Base-by-base conservation (phyloP, 2,329 filamentous ascomycete genomes). In the Atkinsonella hypoxylon region DNA sequence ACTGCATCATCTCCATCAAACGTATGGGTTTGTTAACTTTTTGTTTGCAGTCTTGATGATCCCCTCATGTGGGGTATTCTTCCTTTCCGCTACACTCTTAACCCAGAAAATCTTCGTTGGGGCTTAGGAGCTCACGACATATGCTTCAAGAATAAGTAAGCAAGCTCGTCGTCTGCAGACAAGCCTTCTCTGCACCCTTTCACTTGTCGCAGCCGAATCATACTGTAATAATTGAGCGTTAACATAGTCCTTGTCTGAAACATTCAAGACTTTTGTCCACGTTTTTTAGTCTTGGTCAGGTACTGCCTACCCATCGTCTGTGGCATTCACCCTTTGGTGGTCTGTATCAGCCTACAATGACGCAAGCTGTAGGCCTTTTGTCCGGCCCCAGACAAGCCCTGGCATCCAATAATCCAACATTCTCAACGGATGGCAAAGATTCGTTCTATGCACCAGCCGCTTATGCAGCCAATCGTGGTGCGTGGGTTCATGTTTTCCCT, bases 401-500 rank as follows among this genome's bases (percentile, higher is more conserved):
- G 70, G 76, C 71, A 51, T 72, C 65, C 11, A 61, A 64, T 30
- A 55, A 62, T 7, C 59, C 71, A 7, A 71, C 70, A 40, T 89
- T 82, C 68, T 81, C 79, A 5, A 89, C 87, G 3, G 82, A 77
- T 51, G 82, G 81, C 42, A 58, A 60, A 15, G 86, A 91, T 66
- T 69, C 67, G 38, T 86, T 88, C 63, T 72, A 77, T 0, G 78
- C 87, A 0, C 89, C 89, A 1, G 83, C 88, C 1, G 78, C 82
- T 45, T 90, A 86, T 64, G 66, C 79, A 2, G 76, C 70, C 55
- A 83, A 89, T 59, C 81, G 80, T 44, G 78, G 87, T 65, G 80
- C 81, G 43, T 98, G 93, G 93, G 74, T 98, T 4, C 93, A 98
- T 67, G 85, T 97, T 50, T 97, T 97, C 66, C 93, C 93, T 12